Base-by-base conservation (phyloP, 2,329 filamentous ascomycete genomes). In the Aspergillus flavus region DNA sequence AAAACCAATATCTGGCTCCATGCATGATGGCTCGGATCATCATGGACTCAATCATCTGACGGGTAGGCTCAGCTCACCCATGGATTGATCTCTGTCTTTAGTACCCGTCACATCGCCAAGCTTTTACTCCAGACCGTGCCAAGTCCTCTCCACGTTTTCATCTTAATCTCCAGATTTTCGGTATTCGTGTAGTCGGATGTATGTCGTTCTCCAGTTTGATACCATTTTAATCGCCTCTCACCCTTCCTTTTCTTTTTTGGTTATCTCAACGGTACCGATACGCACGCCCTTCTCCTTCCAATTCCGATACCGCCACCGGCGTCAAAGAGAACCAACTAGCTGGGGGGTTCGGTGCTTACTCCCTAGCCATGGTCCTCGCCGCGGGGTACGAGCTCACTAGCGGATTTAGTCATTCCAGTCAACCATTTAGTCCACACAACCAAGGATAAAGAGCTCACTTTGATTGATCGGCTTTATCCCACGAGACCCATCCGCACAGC, bases 121-220 rank as follows among this genome's bases (percentile, higher is more conserved):
- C 52, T 55, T 55, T 55, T 55, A 36, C 52, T 55, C 52, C 52
- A 39, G 52, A 39, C 34, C 23, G 21, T 39, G 52, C 34, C 52
- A 55, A 55, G 52, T 23, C 7, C 34, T 55, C 52, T 55, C 52
- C 52, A 55, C 52, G 32, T 55, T 55, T 54, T 55, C 21, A 23
- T 23, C 10, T 12, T 39, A 23, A 19, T 55, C 52, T 55, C 34
- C 52, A 55, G 48, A 6, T n/a, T 52, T 34, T 30, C 28, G 48
- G 30, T 28, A n/a, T 12, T 46, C 11, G 10, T 46, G 19, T 26
- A 16, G 10, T 48, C 28, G 43, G 2, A 23, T 21, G 12, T 14
- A 12, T 28, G 45, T 28, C 6, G 12, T 23, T 26, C 11, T 48
- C 21, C 23, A 28, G 16, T 48, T 41, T n/a, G 19, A 41, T 10